Base-by-base conservation (phyloP, 2,329 filamentous ascomycete genomes). In the Ophiostoma quercus region DNA sequence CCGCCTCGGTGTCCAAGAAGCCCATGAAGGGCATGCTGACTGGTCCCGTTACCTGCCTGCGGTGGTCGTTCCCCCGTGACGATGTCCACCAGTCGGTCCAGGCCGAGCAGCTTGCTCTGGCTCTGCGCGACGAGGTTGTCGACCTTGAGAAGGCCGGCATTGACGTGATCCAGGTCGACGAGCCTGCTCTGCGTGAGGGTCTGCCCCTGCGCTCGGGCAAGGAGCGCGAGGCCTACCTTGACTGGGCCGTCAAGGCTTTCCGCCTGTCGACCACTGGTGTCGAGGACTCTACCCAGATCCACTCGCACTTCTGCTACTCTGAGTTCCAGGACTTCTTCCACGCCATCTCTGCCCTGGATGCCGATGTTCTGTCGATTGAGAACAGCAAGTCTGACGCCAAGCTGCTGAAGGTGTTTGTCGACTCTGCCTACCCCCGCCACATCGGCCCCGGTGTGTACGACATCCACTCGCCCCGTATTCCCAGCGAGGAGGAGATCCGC, bases 271-370 rank as follows among this genome's bases (percentile, higher is more conserved):
- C 94, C 77, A 89, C 93, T 72, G 95, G 93, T 81, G 94, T 99
- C 73, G 84, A 93, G 84, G 92, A 99, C 82, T 92, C 90, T 71
- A 99, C 95, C 76, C 95, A 99, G 88, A 97, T 99, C 82, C 95
- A 99, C 90, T 97, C 94, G 74, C 95, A 99, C 87, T 99, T 99
- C 92, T 99, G 95, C 84, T 99, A 99, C 90, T 98, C 95, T 68
- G 95, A 99, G 88, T 99, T 99, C 92, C 95, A 99, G 85, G 95
- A 99, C 87, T 99, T 99, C 88, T 99, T 99, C 93, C 92, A 98
- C 84, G 95, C 95, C 84, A 99, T 99, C 77, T 92, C 95, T 74
- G 94, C 95, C 73, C 90, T 99, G 74, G 95, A 99, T 80, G 94
- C 95, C 74, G 95, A 99, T 83, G 95, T 99, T 74, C 90, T 99